Conservation (phyloP, 352 stramenopile species). For the Phytophthora fragariaefolia region DNA sequence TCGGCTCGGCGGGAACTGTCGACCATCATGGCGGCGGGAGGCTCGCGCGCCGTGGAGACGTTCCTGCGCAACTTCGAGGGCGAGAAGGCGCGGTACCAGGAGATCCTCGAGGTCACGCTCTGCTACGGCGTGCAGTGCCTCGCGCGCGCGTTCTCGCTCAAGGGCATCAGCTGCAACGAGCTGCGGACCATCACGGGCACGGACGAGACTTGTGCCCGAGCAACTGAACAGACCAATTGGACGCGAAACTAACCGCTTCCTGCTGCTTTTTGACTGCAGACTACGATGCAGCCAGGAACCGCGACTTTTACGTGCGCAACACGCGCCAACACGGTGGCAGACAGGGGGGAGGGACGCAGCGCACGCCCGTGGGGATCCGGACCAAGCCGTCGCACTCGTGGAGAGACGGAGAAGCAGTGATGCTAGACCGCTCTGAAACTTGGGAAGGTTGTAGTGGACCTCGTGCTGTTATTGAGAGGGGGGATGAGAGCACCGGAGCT, state of each 20-base stretch:
- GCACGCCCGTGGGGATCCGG: slow-evolving; percentile 36
- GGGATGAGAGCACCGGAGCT: background rate
- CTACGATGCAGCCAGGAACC: slow-evolving; percentile 49
- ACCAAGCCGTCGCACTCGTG: slow-evolving; percentile 72
- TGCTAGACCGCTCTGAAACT: slow-evolving; percentile 30
- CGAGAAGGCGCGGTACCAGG: slow-evolving; percentile 52
- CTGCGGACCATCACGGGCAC: slow-evolving; percentile 63
- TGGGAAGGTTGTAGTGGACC: background rate
- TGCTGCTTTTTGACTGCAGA: slow-evolving; percentile 29
- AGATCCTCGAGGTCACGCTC: slow-evolving; percentile 74
- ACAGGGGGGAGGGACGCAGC: slow-evolving; percentile 1
- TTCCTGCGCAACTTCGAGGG: slow-evolving; percentile 74
- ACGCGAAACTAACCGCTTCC: background rate
- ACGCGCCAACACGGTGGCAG: slow-evolving; percentile 14
- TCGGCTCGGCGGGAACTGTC: slow-evolving; percentile 4
- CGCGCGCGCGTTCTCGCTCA: slow-evolving; percentile 67
- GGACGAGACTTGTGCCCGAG: no score
- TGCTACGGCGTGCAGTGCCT: slow-evolving; percentile 80
- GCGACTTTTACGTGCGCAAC: slow-evolving; percentile 75
- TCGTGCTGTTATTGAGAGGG: background rate
- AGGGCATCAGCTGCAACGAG: slow-evolving; percentile 64
- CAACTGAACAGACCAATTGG: slow-evolving; percentile 13
- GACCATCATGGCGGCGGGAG: slow-evolving; percentile 9
- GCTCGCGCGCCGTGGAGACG: slow-evolving; percentile 58
- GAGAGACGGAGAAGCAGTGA: slow-evolving; percentile 61